Conservation (phyloP, 1,139 yeast genomes). For the Chernovozyma aurita region DNA sequence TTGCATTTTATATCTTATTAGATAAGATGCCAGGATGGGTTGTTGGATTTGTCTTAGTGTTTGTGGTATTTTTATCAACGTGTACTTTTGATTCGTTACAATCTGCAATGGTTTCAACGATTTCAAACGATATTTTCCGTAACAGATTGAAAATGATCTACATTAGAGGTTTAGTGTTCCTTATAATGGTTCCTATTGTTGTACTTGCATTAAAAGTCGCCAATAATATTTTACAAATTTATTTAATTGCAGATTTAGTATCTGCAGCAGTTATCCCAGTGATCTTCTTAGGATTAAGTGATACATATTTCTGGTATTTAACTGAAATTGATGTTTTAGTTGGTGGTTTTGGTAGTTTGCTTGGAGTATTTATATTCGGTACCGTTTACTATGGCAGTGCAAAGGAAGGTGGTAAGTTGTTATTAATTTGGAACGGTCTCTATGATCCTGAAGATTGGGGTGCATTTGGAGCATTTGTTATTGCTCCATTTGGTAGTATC, state of each 20-base stretch:
- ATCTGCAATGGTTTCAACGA: slow-evolving; percentile 82
- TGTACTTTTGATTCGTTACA: slow-evolving; percentile 89
- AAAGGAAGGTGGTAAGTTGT: slow-evolving; percentile 69
- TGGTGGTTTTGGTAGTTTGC: slow-evolving; percentile 79
- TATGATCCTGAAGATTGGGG: slow-evolving; percentile 84
- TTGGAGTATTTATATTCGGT: slow-evolving; percentile 81
- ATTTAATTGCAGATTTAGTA: slow-evolving; percentile 84
- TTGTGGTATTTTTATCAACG: slow-evolving; percentile 69
- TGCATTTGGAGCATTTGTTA: slow-evolving; percentile 89
- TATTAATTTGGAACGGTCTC: slow-evolving; percentile 72
- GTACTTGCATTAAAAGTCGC: slow-evolving; percentile 82
- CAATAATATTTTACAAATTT: slow-evolving; percentile 77
- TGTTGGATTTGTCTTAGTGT: slow-evolving; percentile 75
- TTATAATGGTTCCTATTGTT: slow-evolving; percentile 78
- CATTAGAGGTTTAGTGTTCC: slow-evolving; percentile 66
- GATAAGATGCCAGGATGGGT: slow-evolving; percentile 84
- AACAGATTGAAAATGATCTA: slow-evolving; percentile 66
- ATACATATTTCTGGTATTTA: slow-evolving; percentile 57
- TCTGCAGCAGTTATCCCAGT: slow-evolving; percentile 85
- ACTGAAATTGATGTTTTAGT: slow-evolving; percentile 79
- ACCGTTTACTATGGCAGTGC: slow-evolving; percentile 71
- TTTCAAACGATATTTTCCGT: slow-evolving; percentile 85
- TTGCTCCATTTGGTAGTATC: slow-evolving; percentile 82
- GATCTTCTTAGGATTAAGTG: slow-evolving; percentile 74
- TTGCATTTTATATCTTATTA: slow-evolving; percentile 68